Evolutionary conservation across 192 early-diverging fungal species (phyloP), one percentile per base, ranked within the genome.

Genomic region (Phycomyces blakesleeanus): DNA sequence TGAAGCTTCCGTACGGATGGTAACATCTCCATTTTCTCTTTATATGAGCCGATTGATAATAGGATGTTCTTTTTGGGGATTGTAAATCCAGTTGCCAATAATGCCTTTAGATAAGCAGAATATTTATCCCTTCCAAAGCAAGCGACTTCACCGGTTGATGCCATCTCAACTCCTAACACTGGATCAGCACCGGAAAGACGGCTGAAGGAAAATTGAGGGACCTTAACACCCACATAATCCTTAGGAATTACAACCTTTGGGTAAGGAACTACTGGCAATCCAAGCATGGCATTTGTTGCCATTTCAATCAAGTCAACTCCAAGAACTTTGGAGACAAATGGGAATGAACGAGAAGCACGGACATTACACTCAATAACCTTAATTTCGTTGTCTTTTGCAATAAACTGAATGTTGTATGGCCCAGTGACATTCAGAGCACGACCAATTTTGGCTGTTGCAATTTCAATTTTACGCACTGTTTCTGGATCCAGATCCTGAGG

Each of bases 361-460:
- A 99, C 85, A 67, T 99, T 99, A 79, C 97, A 99, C 76, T 99
- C 97, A 70, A 99, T 99, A 56, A 99, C 92, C 85, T 99, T 99
- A 81, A 99, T 93, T 75, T 97, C 95, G 71, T 95, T 96, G 79
- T 99, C 91, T 85, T 98, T 99, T 74, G 93, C 94, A 81, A 99
- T 97, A 68, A 99, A 94, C 80, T 99, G 96, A 74, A 99, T 99
- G 81, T 99, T 99, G 84, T 82, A 91, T 18, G 95, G 96, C 20
- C 96, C 96, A n/a, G 97, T 99, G 16, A 98, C 89, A 55, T 97
- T 91, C 51, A 99, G 78, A 16, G 95, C 95, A 69, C 86, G 83
- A 25, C 85, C 97, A 61, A 99, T 93, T 65, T 96, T 96, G 38
- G 87, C 82, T 9, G 95, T 96, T 9, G 94, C 94, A 50, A 80